Evolutionary conservation across 305 asterid species (phyloP), one percentile per base, ranked within the genome.

Genomic region (Fraxinus angustifolia): DNA sequence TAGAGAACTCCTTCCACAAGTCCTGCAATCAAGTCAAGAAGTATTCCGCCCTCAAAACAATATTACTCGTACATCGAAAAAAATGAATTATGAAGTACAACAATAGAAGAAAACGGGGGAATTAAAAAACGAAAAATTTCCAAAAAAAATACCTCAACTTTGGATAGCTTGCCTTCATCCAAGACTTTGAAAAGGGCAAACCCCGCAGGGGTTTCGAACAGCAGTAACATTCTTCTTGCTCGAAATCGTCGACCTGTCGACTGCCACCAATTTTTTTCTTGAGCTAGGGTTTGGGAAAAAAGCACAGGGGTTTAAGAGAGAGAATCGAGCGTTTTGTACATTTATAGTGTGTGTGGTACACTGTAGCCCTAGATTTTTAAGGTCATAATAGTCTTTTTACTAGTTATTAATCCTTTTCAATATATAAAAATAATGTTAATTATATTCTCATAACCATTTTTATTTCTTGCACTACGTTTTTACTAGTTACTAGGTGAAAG

Each of bases 121-220:
- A 19, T 21, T 21, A 23, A 65, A 26, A 14, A 16, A 70, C 42
- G 1, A 70, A 33, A 14, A 11, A 23, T 23, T 65, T 10, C 26
- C 35, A 42, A 48, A 14, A 76, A 26, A 65, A 21, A 16, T 84
- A 94, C 98, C 91, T 91, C 95, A 38, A 90, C 92, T 91, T 93
- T 91, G 82, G 97, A 90, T 83, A 94, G 91, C 45, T 93, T 94
- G 28, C 90, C 93, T 85, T 94, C 98, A 86, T 94, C 97, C 78
- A 93, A 84, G 0, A 94, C 97, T 88, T 94, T 94, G 87, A 94
- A 93, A 14, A 94, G 92, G 79, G 97, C 98, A 84, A 92, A 92
- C 4, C 98, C 98, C 33, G 97, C 97, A 0, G 98, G 95, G 19
- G 97, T 94, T 88, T 94, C 98, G 77, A 92, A 94, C 83, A 94